Conservation (phyloP, 2,329 filamentous ascomycete species). For the Sclerotinia subarctica region DNA sequence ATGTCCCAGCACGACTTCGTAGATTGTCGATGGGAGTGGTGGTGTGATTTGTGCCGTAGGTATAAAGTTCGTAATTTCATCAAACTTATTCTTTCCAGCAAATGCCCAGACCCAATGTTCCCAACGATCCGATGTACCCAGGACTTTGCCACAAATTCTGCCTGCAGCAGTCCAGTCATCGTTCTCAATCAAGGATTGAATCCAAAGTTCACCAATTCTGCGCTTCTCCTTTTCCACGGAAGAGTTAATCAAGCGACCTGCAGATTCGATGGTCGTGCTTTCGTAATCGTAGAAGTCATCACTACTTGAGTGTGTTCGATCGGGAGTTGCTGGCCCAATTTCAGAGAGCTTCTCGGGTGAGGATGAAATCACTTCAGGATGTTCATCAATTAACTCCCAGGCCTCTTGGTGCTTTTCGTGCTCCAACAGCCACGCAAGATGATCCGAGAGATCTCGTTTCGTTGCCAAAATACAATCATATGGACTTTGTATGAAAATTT, state of each 20-base stretch:
- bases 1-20: constrained; percentile 84
- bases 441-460: constrained; percentile 80
- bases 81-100: constrained; percentile 78
- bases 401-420: constrained; percentile 78
- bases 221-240: constrained; percentile 82
- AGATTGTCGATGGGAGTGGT: constrained; percentile 75
- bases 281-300: constrained; percentile 75
- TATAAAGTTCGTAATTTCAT: constrained; percentile 84
- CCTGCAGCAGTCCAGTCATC: constrained; percentile 77
- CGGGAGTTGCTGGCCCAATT: constrained; percentile 43
- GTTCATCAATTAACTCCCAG: constrained; percentile 84
- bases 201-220: constrained; percentile 88
- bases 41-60: constrained; percentile 75
- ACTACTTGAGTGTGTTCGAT: constrained; percentile 36
- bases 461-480: constrained; percentile 95
- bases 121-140: constrained; percentile 78
- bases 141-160: constrained; percentile 75
- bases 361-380: constrained; percentile 67
- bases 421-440: constrained; percentile 80
- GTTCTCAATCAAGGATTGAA: constrained; percentile 75
- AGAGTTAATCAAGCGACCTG: constrained; percentile 56
- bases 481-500: constrained; percentile 93
- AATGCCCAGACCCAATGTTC: constrained; percentile 96
- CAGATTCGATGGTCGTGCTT: constrained; percentile 60
- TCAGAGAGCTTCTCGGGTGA: constrained; percentile 44